phyloP scores from a whole-genome alignment of 345 rosid genomes.

The Alliaria petiolata region DNA sequence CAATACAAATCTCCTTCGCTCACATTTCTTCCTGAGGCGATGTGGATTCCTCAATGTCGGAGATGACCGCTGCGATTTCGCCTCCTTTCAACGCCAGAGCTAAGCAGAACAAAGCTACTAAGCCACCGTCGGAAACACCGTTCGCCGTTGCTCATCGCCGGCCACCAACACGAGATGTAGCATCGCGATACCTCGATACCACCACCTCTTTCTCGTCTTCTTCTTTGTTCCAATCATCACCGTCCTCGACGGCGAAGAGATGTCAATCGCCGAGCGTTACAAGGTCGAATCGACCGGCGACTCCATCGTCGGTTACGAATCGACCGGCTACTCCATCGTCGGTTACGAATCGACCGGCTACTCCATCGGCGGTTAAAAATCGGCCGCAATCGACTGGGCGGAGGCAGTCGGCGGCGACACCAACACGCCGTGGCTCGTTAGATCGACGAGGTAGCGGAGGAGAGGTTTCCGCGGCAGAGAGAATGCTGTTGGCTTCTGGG shows the following conservation, averaged over 20 bases:
- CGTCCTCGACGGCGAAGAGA: conserved; percentile 43
- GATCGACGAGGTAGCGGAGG: conserved; percentile 40
- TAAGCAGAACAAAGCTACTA: conserved; percentile 28
- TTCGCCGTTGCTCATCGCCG: conserved; percentile 40
- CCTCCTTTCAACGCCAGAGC: conserved; percentile 42
- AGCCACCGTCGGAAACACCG: conserved; percentile 46
- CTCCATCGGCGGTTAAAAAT: conserved; percentile 35
- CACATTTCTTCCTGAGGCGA: neutral
- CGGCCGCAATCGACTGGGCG: conserved; percentile 69
- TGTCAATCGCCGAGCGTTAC: conserved; percentile 61
- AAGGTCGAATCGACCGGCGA: no score
- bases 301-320: no score
- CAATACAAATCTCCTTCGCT: neutral
- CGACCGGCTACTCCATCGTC: conserved; percentile 36
- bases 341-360: conserved; percentile 29
- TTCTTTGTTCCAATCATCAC: neutral
- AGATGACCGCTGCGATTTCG: conserved; percentile 71
- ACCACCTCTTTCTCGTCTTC: conserved; percentile 18
- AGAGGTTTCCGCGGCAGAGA: conserved; percentile 57
- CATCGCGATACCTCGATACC: conserved; percentile 65
- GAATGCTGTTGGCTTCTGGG: conserved; percentile 60
- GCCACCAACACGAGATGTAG: conserved; percentile 62
- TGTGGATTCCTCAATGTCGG: conserved; percentile 29
- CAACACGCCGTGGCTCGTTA: conserved; percentile 38
- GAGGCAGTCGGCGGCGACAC: conserved; percentile 46